Base-by-base conservation (phyloP, 805 yeast genomes). In the Ogataea zsoltii region DNA sequence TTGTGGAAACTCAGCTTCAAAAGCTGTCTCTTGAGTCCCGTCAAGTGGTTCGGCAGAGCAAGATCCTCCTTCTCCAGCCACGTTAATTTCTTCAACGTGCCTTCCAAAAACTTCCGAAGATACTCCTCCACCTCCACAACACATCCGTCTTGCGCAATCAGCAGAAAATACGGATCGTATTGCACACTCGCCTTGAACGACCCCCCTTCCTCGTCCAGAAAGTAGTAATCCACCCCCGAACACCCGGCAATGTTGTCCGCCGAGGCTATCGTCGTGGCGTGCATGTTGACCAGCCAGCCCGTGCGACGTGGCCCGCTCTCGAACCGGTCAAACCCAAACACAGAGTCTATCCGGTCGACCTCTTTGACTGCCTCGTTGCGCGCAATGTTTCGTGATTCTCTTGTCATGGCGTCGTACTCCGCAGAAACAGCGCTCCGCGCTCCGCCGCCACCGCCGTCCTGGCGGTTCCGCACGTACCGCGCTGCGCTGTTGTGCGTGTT, bases 221-320 rank as follows among this genome's bases (percentile, higher is more conserved):
- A 94, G 62, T 95, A 95, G 65, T 85, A 90, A 57, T 94, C 97
- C 2, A 92, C 97, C 3, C 92, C 99, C 0, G 97, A 79, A 29
- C 78, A 72, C 9, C 96, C 97, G n/a, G 78, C 71, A 10, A 75
- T 56, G 34, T 72, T 70, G 26, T 80, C 83, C 4, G 77, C 79
- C 11, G 79, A 75, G 2, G 85, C 79, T 3, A 86, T 63, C 1
- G 86, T 72, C 1, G 96, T 88, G 2, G 96, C 80, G 68, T 92
- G 99, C 94, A 94, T 89, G 60, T 94, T 95, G 33, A 85, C 78
- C 44, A 94, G 70, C 99, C 99, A 94, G 35, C 99, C 99, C 14
- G 78, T 77, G 45, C 77, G 75, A 38, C 74, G 63, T 29, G 95
- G 79, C 25, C 96, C 88, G 50, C 82, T 67, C 41, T 84, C 88